These are phyloP conservation scores for Capsicum rhomboideum DNA, from an alignment of 257 asterid species.

Conservation along the genomic window DNA sequence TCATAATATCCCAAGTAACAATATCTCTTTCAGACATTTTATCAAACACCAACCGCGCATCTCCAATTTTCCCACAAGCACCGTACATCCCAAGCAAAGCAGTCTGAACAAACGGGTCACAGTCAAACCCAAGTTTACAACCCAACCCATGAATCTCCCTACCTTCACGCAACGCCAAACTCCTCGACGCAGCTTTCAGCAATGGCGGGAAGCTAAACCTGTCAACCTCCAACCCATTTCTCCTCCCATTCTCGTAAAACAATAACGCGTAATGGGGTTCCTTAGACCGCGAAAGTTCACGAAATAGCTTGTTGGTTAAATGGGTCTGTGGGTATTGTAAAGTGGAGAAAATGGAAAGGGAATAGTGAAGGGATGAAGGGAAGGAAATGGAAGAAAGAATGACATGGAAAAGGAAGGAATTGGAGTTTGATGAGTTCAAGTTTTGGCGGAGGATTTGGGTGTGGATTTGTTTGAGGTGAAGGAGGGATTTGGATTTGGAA, in stretches of 20 bases:
- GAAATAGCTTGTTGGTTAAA: constrained; percentile 39
- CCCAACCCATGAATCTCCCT: constrained; percentile 51
- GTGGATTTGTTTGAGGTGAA: constrained; percentile 58
- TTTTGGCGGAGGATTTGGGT: constrained; percentile 39
- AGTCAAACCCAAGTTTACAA: constrained; percentile 42
- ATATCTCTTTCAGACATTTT: constrained; percentile 60
- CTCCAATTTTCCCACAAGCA: constrained; percentile 40
- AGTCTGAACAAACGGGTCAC: constrained; percentile 68
- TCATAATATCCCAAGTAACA: constrained; percentile 68
- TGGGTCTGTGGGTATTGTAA: constrained; percentile 22
- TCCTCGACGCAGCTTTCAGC: constrained; percentile 49
- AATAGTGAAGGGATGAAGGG: constrained; percentile 36
- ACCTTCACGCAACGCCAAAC: constrained; percentile 37
- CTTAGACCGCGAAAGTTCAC: constrained; percentile 44
- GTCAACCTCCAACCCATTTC: constrained; percentile 29
- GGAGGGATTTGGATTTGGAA: constrained; percentile 30
- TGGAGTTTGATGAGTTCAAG: constrained; percentile 5
- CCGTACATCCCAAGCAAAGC: constrained; percentile 58
- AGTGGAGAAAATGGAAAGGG: constrained; percentile 41
- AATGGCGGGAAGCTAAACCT: constrained; percentile 57
- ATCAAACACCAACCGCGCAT: constrained; percentile 63
- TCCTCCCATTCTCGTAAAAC: constrained; percentile 32
- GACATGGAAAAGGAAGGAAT: constrained; percentile 41
- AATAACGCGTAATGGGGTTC: constrained; percentile 29
- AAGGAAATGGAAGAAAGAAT: constrained; percentile 45